Percentiles rank a stretch among this genome's conserved stretches.
Evolutionary conservation across 2,329 filamentous ascomycete species (phyloP).

Genomic region (Sporothrix dimorphospora): DNA sequence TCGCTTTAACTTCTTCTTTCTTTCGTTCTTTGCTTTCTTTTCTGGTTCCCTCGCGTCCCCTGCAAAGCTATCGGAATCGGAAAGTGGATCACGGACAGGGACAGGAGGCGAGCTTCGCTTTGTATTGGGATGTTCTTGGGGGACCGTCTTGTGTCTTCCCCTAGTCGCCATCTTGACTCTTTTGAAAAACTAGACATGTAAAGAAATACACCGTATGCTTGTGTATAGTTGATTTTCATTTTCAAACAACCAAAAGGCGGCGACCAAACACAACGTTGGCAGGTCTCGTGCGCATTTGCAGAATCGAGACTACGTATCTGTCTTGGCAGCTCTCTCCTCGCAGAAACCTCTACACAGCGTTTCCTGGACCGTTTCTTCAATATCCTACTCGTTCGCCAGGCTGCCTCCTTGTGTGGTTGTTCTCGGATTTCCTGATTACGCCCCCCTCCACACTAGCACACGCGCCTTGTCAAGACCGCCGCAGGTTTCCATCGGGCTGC

Average conservation of each 20-base stretch:
- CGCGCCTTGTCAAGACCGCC: slow-evolving; percentile 18
- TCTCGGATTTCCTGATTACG: slow-evolving; percentile 3
- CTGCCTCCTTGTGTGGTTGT: neutral
- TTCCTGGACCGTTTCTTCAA: neutral
- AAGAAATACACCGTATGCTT: neutral
- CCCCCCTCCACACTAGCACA: neutral
- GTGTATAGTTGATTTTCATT: neutral
- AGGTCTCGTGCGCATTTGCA: slow-evolving; percentile 22
- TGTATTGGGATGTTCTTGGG: neutral
- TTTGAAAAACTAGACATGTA: neutral
- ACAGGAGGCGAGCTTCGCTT: neutral
- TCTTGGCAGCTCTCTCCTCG: neutral
- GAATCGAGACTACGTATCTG: neutral
- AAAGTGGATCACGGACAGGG: neutral
- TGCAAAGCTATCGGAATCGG: slow-evolving; percentile 4
- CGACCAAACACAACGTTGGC: neutral
- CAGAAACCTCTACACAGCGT: too few species aligned
- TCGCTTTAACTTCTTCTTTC: neutral
- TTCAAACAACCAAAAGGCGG: slow-evolving; percentile 9
- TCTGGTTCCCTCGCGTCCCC: neutral
- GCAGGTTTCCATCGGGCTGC: neutral
- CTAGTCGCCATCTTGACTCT: slow-evolving; percentile 14
- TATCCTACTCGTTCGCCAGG: slow-evolving; percentile 6
- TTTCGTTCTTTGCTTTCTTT: neutral
- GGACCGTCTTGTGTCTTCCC: neutral